A percentile compares a stretch with the other conserved stretches of the same genome.
phyloP scores from a whole-genome alignment of 345 rosid species.

The Angophora floribunda region DNA sequence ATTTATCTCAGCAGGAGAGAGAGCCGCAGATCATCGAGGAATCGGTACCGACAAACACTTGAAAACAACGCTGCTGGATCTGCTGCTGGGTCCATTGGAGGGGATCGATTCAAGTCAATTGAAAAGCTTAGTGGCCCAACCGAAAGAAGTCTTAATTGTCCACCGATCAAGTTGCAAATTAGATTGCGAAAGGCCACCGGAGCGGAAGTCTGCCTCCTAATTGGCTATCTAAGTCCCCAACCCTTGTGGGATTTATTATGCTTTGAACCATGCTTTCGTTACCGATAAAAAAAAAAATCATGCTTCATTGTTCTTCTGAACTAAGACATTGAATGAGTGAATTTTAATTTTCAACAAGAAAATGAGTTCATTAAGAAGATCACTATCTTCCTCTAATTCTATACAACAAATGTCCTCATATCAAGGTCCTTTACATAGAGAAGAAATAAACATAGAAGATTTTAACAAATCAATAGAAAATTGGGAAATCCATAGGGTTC shows the following conservation, averaged over 20 bases:
- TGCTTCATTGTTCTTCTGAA: too few relatives aligned
- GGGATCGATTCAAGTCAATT: neutral
- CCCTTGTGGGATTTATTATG: too few relatives aligned
- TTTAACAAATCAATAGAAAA: too few relatives aligned
- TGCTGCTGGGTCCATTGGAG: neutral
- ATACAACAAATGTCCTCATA: neutral
- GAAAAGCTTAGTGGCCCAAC: too few relatives aligned
- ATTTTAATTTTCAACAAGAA: too few relatives aligned
- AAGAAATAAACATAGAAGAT: accelerated
- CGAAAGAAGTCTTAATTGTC: too few relatives aligned
- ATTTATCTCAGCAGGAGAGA: slow-evolving; percentile 4
- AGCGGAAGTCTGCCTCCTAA: too few relatives aligned
- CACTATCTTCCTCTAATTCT: neutral
- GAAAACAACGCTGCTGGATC: neutral
- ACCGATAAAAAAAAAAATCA: too few relatives aligned
- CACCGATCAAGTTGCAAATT: accelerated
- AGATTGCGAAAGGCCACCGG: accelerated
- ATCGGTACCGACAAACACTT: neutral
- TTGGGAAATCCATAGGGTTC: too few relatives aligned
- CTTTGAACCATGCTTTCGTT: too few relatives aligned
- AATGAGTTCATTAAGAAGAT: neutral
- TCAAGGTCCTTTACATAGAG: neutral
- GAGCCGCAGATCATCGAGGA: neutral
- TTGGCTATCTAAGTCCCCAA: too few relatives aligned
- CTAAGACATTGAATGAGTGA: too few relatives aligned